Base-by-base conservation (phyloP, 2,329 filamentous ascomycete species). In the Scedosporium aurantiacum region DNA sequence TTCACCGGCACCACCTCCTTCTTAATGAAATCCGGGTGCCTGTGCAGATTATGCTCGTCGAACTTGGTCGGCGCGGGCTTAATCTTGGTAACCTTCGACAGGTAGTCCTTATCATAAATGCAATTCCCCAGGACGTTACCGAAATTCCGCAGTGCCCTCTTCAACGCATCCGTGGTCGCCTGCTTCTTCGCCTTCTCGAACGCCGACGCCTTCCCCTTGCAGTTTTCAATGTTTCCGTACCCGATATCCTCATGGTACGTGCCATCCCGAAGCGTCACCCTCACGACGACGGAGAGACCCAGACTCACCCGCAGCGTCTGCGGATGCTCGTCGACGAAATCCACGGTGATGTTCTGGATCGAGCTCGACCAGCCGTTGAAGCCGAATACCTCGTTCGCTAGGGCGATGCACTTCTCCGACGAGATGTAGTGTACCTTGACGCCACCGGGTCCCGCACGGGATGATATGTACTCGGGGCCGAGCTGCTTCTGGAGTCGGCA, bases 151-250 rank as follows among this genome's bases (percentile, higher is more conserved):
- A 99, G 72, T 1, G 94, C 85, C 66, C 94, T 83, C 75, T 99
- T 99, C 70, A 99, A 72, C 1, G 86, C 94, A 75, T 99, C 94
- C 8, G 95, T 97, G 2, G 91, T 95, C 6, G 91, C 95, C 76
- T 97, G 92, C 73, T 99, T 99, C 78, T 97, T 99, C 1, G 94
- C 92, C 75, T 99, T 99, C 72, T 99, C 94, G 69, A 97, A 99
- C 0, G 93, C 94, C 59, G 90, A 88, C 2, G 92, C 93, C 76
- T 99, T 99, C 61, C 90, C 89, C 74, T 93, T 95, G 73, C 88
- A 91, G 70, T 99, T 99, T 73, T 97, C 93, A 67, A 96, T 96
- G 66, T 94, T 90, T 6, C 94, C 94, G 68, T 99, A 99, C 28
- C 94, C 94, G 64, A 97, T 88, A 70, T 99, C 94, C 81, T 99